phyloP scores from a whole-genome alignment of 129 eudicot species.

The Apium graveolens region DNA sequence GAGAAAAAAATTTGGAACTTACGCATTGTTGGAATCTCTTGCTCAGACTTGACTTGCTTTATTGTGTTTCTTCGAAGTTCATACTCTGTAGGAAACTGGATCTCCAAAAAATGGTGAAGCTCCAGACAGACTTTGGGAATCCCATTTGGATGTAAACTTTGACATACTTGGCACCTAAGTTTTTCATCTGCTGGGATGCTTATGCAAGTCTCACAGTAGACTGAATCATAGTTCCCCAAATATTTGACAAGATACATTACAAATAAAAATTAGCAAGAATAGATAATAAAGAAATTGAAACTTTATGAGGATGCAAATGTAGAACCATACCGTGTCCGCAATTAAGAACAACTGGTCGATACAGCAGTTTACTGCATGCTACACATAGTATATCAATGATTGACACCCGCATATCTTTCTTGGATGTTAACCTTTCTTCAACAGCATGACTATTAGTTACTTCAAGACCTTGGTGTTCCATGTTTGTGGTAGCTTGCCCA shows the following conservation, averaged over 20 bases:
- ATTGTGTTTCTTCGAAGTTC: constrained; percentile 28
- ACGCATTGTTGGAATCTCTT: constrained; percentile 28
- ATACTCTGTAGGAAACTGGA: constrained; percentile 47
- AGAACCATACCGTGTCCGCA: constrained; percentile 67
- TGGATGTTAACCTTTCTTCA: constrained; percentile 20
- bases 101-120: constrained; percentile 55
- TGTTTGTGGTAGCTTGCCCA: constrained; percentile 12
- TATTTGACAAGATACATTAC: background rate
- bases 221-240: constrained; percentile 23
- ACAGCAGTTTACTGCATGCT: constrained; percentile 49
- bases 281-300: background rate
- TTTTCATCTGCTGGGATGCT: constrained; percentile 29
- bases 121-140: constrained; percentile 57
- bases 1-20: constrained; percentile 20
- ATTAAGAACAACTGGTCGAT: constrained; percentile 63
- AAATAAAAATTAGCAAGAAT: background rate
- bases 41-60: constrained; percentile 29
- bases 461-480: constrained; percentile 5
- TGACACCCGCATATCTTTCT: constrained; percentile 26
- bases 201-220: constrained; percentile 57
- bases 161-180: constrained; percentile 54
- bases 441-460: constrained; percentile 1
- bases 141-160: constrained; percentile 50
- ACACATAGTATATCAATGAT: constrained; percentile 50
- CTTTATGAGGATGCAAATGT: background rate